phyloP scores from a whole-genome alignment of 768 basidiomycete species.

The Suillus clintonianus region DNA sequence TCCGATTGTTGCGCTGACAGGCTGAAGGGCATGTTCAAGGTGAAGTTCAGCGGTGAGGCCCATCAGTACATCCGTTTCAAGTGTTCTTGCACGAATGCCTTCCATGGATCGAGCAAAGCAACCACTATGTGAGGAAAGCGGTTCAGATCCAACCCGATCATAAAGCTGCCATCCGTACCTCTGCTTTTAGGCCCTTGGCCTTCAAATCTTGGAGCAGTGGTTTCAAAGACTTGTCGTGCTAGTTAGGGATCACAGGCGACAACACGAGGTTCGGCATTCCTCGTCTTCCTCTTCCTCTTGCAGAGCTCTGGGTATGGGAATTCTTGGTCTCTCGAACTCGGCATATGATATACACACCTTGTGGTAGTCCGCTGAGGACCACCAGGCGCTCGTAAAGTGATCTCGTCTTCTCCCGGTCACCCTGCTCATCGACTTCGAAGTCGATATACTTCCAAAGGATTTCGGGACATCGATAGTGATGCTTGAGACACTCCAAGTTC shows the following conservation, averaged over 20 bases:
- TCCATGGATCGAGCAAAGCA: slow-evolving; percentile 92
- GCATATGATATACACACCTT: slow-evolving; percentile 98
- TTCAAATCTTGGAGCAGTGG: slow-evolving; percentile 86
- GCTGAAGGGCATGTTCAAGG: slow-evolving; percentile 54
- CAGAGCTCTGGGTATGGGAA: slow-evolving; percentile 61
- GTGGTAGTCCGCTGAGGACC: slow-evolving; percentile 83
- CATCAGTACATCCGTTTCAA: no score
- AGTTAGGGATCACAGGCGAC: slow-evolving; percentile 68
- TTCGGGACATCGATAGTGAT: slow-evolving; percentile 92
- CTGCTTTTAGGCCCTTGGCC: slow-evolving; percentile 77
- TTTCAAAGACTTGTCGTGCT: slow-evolving; percentile 82
- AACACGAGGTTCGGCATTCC: slow-evolving; percentile 50
- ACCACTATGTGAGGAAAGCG: slow-evolving; percentile 63
- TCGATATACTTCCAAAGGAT: slow-evolving; percentile 95
- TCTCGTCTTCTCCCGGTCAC: slow-evolving; percentile 82
- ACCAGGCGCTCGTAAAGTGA: slow-evolving; percentile 87
- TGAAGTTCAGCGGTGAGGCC: slow-evolving; percentile 32
- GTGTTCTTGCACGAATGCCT: slow-evolving; percentile 82
- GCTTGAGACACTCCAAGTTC: slow-evolving; percentile 86
- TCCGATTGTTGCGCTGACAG: slow-evolving; percentile 68
- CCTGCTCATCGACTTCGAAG: slow-evolving; percentile 88
- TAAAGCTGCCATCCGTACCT: slow-evolving; percentile 51
- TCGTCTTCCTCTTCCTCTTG: slow-evolving; percentile 70
- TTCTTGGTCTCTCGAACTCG: slow-evolving; percentile 82
- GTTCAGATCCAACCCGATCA: not conserved